phyloP scores from a whole-genome alignment of 441 rosid species.

The Populus trichocarpa region DNA sequence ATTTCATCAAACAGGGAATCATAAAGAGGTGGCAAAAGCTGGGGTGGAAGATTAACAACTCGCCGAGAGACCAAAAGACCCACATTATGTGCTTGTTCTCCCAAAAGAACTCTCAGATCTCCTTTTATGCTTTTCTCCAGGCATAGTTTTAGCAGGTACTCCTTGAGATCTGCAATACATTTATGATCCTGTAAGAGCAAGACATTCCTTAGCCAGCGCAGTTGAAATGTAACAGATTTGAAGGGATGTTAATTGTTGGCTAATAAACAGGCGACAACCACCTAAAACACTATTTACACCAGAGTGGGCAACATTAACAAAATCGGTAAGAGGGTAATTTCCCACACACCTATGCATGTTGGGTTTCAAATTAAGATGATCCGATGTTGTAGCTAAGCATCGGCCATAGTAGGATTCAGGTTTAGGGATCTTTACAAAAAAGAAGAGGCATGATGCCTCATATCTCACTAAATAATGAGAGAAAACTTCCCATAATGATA shows the following conservation, averaged over 20 bases:
- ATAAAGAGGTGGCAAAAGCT: conserved; percentile 80
- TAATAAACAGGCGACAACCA: neutral
- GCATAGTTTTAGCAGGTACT: conserved; percentile 57
- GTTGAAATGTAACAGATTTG: neutral
- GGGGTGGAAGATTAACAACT: conserved; percentile 81
- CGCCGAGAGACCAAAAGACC: conserved; percentile 86
- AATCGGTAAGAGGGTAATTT: neutral
- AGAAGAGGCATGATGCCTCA: neutral
- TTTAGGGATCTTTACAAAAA: neutral
- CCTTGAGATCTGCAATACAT: conserved; percentile 53
- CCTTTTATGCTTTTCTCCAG: conserved; percentile 34
- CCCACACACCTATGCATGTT: neutral
- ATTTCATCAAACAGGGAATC: conserved; percentile 81
- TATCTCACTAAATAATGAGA: neutral
- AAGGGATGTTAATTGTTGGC: neutral
- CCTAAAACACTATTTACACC: neutral
- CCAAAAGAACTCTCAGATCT: conserved; percentile 44
- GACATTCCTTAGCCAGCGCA: conserved; percentile 11
- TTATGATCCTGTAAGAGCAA: conserved; percentile 45
- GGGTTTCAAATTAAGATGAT: neutral
- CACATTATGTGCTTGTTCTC: conserved; percentile 43
- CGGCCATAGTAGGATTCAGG: neutral
- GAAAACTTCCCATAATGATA: neutral
- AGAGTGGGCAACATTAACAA: neutral
- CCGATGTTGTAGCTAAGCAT: neutral